Conservation (phyloP, 495 filamentous ascomycete species). For the Tuber magnatum region DNA sequence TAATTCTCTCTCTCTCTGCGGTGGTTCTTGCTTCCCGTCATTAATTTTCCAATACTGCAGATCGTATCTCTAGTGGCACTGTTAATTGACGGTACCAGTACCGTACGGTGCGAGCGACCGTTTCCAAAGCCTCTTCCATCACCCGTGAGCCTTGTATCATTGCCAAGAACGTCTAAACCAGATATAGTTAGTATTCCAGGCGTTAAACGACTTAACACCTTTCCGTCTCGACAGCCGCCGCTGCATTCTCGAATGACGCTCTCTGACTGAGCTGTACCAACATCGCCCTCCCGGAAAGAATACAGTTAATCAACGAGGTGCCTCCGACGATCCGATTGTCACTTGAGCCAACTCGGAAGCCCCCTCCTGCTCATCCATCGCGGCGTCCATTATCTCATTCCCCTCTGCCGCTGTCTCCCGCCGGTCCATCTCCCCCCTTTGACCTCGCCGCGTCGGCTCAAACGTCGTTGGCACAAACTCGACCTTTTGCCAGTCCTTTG, state of each 20-base stretch:
- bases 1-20: background rate
- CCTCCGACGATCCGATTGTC: background rate
- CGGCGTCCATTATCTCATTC: background rate
- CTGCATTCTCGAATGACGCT: conserved; percentile 18
- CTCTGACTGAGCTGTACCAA: background rate
- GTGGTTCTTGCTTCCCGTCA: background rate
- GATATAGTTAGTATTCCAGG: conserved; percentile 23
- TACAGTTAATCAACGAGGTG: background rate
- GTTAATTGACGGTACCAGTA: too few species aligned
- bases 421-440: background rate
- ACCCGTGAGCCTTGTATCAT: background rate
- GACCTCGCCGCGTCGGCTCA: background rate
- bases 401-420: background rate
- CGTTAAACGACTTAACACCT: conserved; percentile 33
- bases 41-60: background rate
- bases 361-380: background rate
- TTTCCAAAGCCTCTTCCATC: background rate
- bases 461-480: background rate
- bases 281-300: background rate
- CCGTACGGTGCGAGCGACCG: background rate
- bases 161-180: conserved; percentile 29
- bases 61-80: background rate
- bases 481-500: background rate
- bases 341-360: background rate
- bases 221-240: conserved; percentile 24